phyloP scores from a whole-genome alignment of 768 basidiomycete species.

The Panaeolus cyanescens region DNA sequence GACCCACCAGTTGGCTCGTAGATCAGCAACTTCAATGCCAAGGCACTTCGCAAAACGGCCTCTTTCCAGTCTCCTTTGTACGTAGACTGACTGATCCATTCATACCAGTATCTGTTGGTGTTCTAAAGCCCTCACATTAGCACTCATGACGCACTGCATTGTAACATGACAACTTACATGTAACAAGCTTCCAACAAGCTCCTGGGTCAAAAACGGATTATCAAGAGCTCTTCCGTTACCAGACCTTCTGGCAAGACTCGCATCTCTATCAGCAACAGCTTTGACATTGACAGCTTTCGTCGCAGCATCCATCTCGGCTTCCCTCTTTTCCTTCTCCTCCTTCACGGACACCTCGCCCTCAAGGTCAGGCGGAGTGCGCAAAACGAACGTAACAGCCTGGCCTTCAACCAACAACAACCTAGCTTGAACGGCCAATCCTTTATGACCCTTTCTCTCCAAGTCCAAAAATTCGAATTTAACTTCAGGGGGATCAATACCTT shows the following conservation, averaged over 20 bases:
- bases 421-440: slow-evolving; percentile 63
- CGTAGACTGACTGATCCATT: slow-evolving; percentile 87
- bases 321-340: slow-evolving; percentile 6
- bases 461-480: slow-evolving; percentile 65
- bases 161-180: slow-evolving; percentile 38
- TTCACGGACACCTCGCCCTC: slow-evolving; percentile 1
- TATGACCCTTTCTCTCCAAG: slow-evolving; percentile 69
- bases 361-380: slow-evolving; percentile 75
- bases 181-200: slow-evolving; percentile 58
- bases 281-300: neutral
- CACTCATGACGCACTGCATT: neutral
- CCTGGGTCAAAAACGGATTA: slow-evolving; percentile 76
- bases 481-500: slow-evolving; percentile 44
- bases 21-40: slow-evolving; percentile 92
- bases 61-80: slow-evolving; percentile 97
- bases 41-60: slow-evolving; percentile 86
- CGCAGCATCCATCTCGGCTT: slow-evolving; percentile 1
- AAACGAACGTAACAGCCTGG: slow-evolving; percentile 86
- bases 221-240: slow-evolving; percentile 43
- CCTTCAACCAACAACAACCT: slow-evolving; percentile 76
- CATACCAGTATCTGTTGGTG: slow-evolving; percentile 83
- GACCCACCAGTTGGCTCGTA: slow-evolving; percentile 81
- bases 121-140: slow-evolving; percentile 31
- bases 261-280: neutral
- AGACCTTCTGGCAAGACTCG: slow-evolving; percentile 32